Percentiles rank a stretch among this genome's conserved stretches.
These are phyloP conservation scores for Aspergillus versicolor DNA, from an alignment of 2,329 filamentous ascomycete genomes.

Conservation along the genomic window DNA sequence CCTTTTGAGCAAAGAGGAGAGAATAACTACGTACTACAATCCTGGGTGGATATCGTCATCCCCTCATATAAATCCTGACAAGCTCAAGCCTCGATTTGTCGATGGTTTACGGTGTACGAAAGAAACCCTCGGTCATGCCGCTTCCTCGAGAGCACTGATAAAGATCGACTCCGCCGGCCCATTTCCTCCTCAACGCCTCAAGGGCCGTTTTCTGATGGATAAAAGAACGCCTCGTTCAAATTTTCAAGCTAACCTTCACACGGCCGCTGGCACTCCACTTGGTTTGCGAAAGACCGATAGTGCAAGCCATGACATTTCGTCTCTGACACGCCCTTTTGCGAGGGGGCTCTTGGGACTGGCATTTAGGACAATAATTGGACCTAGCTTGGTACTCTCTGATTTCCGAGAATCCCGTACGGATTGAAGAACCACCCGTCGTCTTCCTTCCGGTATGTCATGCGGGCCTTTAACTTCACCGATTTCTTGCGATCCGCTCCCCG, in stretches of 20 bases:
- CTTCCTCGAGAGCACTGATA: constrained; percentile 4
- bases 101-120: constrained; percentile 14
- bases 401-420: neutral
- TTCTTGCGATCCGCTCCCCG: constrained; percentile 31
- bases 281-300: neutral
- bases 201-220: constrained; percentile 1
- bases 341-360: neutral
- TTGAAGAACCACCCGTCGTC: constrained; percentile 12
- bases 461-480: constrained; percentile 35
- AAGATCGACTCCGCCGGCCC: constrained; percentile 11
- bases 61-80: constrained; percentile 7
- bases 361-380: neutral
- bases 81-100: constrained; percentile 12
- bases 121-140: constrained; percentile 11
- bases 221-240: neutral
- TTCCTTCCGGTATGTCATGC: constrained; percentile 27
- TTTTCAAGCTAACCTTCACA: constrained; percentile 1
- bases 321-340: neutral
- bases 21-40: neutral
- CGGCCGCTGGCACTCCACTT: neutral
- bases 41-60: neutral
- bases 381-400: neutral
- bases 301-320: too few species aligned
- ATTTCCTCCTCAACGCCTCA: neutral
- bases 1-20: neutral